These are phyloP conservation scores for Hymenotorrendiella dingleyae DNA, from an alignment of 2,329 filamentous ascomycete genomes.

Conservation along the genomic window DNA sequence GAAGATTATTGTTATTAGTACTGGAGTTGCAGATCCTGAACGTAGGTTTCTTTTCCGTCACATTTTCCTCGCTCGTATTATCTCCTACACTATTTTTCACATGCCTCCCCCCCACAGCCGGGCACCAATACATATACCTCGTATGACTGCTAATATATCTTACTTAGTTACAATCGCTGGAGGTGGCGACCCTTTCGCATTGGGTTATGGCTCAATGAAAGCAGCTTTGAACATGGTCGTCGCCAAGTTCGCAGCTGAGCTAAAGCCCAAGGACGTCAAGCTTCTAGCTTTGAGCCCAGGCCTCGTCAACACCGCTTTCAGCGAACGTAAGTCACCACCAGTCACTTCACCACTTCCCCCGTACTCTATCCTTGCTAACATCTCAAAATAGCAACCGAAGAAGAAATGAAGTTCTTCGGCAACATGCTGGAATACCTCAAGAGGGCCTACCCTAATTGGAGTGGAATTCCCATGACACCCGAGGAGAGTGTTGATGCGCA, in stretches of 20 bases:
- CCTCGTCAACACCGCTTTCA: slow-evolving; percentile 39
- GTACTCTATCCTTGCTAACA: neutral
- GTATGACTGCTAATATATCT: no score
- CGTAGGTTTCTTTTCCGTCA: no score
- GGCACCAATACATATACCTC: no score
- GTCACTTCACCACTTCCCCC: neutral
- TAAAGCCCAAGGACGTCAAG: slow-evolving; percentile 42
- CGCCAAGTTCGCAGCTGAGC: slow-evolving; percentile 46
- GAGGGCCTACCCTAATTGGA: slow-evolving; percentile 10
- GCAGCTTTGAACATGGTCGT: slow-evolving; percentile 46
- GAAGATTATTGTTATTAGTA: slow-evolving; percentile 48
- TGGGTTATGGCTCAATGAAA: slow-evolving; percentile 44
- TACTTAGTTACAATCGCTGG: no score
- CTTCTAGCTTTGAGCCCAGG: slow-evolving; percentile 49
- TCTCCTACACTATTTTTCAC: no score
- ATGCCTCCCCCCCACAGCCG: no score
- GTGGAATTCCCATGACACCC: slow-evolving; percentile 7
- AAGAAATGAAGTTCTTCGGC: neutral
- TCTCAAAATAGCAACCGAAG: slow-evolving; percentile 1
- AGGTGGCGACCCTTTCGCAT: no score
- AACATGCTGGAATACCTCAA: slow-evolving; percentile 4
- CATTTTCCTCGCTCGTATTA: no score
- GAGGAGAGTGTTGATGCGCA: slow-evolving; percentile 13
- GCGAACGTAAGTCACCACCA: neutral
- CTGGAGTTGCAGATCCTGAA: slow-evolving; percentile 42